Evolutionary conservation across 441 rosid species (phyloP).

Genomic region (Jatropha podagrica): DNA sequence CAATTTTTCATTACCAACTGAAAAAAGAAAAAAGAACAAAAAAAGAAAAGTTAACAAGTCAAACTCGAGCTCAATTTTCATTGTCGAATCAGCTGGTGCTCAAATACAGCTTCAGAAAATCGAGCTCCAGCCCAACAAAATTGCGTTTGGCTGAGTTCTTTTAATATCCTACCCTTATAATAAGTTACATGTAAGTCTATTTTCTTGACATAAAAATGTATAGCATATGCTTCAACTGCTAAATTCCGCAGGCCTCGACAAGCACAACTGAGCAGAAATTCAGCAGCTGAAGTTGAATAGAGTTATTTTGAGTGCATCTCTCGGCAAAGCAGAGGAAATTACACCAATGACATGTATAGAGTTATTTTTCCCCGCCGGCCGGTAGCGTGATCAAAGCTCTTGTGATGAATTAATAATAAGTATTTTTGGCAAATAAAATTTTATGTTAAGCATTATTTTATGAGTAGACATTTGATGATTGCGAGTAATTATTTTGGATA

Average conservation of each 20-base stretch:
- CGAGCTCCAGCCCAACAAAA: too few relatives aligned
- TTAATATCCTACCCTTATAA: too few relatives aligned
- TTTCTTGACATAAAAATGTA: not conserved
- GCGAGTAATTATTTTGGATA: slow-evolving; percentile 22
- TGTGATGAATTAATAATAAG: slow-evolving; percentile 36
- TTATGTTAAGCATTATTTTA: slow-evolving; percentile 5
- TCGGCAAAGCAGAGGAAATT: slow-evolving; percentile 29
- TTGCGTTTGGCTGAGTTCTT: too few relatives aligned
- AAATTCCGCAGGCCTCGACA: slow-evolving; percentile 68
- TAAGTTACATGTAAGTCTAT: too few relatives aligned
- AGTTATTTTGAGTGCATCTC: slow-evolving; percentile 7
- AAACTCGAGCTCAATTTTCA: too few relatives aligned
- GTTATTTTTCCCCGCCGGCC: slow-evolving; percentile 22
- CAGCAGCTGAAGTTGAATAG: slow-evolving; percentile 35
- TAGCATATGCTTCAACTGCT: not conserved
- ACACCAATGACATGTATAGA: slow-evolving; percentile 44
- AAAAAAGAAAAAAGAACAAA: too few relatives aligned
- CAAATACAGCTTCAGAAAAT: too few relatives aligned
- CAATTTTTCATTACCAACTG: too few relatives aligned
- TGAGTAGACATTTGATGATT: slow-evolving; percentile 13
- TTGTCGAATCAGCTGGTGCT: too few relatives aligned
- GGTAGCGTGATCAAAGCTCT: slow-evolving; percentile 23
- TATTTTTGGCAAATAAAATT: slow-evolving; percentile 29
- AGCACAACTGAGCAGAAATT: slow-evolving; percentile 69
- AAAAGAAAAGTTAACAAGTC: too few relatives aligned